A percentile compares a stretch with the other conserved stretches of the same genome.
These are phyloP conservation scores for Dentiscutata heterogama DNA, from an alignment of 371 early-diverging fungal species.

Conservation along the genomic window DNA sequence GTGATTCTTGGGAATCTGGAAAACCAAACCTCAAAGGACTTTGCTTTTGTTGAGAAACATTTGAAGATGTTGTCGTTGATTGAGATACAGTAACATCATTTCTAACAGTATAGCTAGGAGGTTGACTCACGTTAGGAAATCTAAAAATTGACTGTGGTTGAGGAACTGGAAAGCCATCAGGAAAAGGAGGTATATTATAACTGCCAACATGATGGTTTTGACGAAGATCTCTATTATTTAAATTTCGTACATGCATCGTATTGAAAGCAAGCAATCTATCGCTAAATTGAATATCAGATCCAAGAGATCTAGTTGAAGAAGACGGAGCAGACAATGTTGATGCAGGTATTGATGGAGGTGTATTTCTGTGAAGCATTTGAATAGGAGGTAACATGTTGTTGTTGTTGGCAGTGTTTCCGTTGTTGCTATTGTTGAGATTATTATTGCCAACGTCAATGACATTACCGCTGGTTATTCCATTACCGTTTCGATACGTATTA, in stretches of 20 bases:
- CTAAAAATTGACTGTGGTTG: neutral
- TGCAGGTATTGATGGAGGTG: neutral
- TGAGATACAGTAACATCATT: neutral
- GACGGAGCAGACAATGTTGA: neutral
- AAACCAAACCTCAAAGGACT: slow-evolving; percentile 35
- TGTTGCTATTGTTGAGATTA: neutral
- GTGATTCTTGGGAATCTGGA: slow-evolving; percentile 9
- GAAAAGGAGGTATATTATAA: neutral
- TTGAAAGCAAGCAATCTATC: neutral
- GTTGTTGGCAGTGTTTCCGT: neutral
- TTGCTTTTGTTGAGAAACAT: slow-evolving; percentile 22
- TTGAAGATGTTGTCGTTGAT: neutral
- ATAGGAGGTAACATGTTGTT: slow-evolving; percentile 20
- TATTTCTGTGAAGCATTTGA: neutral
- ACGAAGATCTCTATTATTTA: neutral
- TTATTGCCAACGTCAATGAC: neutral
- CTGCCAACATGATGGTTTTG: neutral
- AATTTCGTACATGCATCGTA: neutral
- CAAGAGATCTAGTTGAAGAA: neutral
- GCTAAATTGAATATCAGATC: neutral
- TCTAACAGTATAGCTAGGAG: slow-evolving; percentile 4
- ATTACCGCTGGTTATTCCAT: slow-evolving; percentile 1
- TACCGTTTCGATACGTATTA: neutral
- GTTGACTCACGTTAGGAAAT: slow-evolving; percentile 4
- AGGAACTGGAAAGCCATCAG: neutral